Evolutionary conservation across 495 filamentous ascomycete genomes (phyloP), one percentile per base, ranked within the genome.

Genomic region (Aspergillus wentii): DNA sequence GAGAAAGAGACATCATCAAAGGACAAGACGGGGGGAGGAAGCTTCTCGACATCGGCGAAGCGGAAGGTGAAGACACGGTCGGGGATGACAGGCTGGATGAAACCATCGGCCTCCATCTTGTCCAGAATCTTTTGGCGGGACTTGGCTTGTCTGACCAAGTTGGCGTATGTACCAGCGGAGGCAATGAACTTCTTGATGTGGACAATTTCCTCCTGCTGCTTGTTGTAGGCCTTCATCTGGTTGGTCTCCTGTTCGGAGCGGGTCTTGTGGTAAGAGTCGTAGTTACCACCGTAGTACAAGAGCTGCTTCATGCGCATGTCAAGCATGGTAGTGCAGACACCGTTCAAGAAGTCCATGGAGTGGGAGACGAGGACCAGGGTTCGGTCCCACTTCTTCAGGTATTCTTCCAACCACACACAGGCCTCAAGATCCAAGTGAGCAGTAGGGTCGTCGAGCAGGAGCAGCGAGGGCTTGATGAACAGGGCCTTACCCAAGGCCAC

Each of bases 161-260:
- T 99, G 76, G 92, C 92, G 60, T 99, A 99, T 43, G 92, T 99
- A 89, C 92, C 92, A 36, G 94, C 92, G 33, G 91, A 96, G 49
- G 92, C 92, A 61, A 99, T 99, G 77, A 99, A 99, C 71, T 96
- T 95, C 78, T 99, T 99, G 79, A 99, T 99, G 72, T 99, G 92
- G 46, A 79, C 71, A 57, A 99, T 99, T 76, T 99, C 92, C 41
- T 99, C 92, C 60, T 99, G 92, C 59, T 99, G 92, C 75, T 99
- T 99, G 60, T 81, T 72, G 75, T 99, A 99, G 31, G 94, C 91
- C 72, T 96, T 99, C 78, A 80, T 82, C 73, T 99, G 94, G 74
- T 99, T 99, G 61, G 79, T 81, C 69, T 99, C 92, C 68, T 97
- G 86, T 57, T 99, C 92, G 20, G 73, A 65, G 40, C 92, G 79